Percentiles rank a stretch among this genome's conserved stretches.
These are phyloP conservation scores for Sideroxylon spinosum DNA, from an alignment of 179 eudicot species.

Conservation along the genomic window DNA sequence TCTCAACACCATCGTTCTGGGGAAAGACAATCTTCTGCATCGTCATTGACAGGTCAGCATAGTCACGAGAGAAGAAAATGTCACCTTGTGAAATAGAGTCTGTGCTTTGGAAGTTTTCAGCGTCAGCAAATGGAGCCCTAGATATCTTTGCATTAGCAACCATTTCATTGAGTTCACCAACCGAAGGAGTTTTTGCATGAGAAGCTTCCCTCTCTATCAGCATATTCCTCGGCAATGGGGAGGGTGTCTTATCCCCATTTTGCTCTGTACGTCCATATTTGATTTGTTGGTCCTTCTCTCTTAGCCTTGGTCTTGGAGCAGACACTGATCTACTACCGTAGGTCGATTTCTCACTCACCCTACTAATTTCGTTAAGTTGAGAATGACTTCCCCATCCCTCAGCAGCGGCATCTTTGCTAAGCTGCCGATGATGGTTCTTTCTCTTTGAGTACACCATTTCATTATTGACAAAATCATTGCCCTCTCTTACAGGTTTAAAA, in stretches of 20 bases:
- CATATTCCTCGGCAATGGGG: conserved; percentile 18
- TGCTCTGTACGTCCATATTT: conserved; percentile 10
- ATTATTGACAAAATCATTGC: conserved; percentile 1
- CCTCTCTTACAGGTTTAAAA: conserved; percentile 19
- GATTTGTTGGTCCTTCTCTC: conserved; percentile 20
- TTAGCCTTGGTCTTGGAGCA: conserved; percentile 33
- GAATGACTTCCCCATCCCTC: background rate
- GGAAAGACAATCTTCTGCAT: conserved; percentile 21
- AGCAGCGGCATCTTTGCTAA: background rate
- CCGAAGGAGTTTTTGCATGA: conserved; percentile 27
- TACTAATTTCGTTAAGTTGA: conserved; percentile 9
- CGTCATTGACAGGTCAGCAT: conserved; percentile 19
- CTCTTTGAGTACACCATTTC: background rate
- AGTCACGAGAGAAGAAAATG: conserved; percentile 37
- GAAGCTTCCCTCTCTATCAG: conserved; percentile 19
- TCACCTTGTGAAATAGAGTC: conserved; percentile 41
- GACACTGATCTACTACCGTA: conserved; percentile 28
- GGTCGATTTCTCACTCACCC: conserved; percentile 19
- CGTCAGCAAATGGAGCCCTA: background rate
- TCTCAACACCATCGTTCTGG: conserved; percentile 19
- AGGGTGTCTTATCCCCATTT: conserved; percentile 17
- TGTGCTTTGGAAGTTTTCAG: conserved; percentile 30
- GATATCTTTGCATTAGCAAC: conserved; percentile 35
- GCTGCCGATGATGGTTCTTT: background rate
- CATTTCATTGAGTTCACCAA: conserved; percentile 45